phyloP scores from a whole-genome alignment of 176 grass and related monocot species.

The Phyllostachys edulis region DNA sequence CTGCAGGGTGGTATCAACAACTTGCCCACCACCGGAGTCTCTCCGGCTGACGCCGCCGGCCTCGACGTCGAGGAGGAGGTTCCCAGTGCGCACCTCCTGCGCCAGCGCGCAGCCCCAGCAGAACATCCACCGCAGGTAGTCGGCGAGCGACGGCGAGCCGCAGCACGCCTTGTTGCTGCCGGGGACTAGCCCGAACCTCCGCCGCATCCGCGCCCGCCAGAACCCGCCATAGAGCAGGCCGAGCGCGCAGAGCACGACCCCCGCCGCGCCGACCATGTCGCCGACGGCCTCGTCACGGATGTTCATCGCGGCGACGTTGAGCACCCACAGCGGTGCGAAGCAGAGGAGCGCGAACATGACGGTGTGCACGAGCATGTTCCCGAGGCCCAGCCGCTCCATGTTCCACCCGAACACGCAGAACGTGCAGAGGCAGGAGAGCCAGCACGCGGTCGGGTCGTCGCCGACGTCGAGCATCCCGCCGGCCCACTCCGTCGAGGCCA shows the following conservation, averaged over 20 bases:
- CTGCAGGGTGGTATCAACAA: not conserved
- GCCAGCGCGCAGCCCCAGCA: constrained; percentile 64
- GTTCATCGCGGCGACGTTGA: constrained; percentile 62
- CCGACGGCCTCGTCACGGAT: constrained; percentile 49
- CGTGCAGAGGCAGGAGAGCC: constrained; percentile 58
- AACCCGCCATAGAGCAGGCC: constrained; percentile 76
- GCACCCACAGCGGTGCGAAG: constrained; percentile 63
- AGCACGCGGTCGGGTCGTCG: constrained; percentile 50
- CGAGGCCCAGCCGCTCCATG: constrained; percentile 68
- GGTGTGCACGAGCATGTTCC: constrained; percentile 68
- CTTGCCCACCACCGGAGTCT: not conserved
- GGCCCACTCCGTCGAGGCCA: constrained; percentile 37
- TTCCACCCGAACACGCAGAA: constrained; percentile 91
- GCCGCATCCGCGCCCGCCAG: constrained; percentile 63
- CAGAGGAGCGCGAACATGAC: constrained; percentile 65
- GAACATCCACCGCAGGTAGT: constrained; percentile 45
- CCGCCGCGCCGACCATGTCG: constrained; percentile 34
- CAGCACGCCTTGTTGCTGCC: not conserved
- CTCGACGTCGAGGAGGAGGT: constrained; percentile 48
- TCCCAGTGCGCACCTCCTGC: constrained; percentile 66
- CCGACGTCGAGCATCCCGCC: constrained; percentile 57
- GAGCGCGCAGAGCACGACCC: constrained; percentile 47
- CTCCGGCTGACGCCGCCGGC: not conserved
- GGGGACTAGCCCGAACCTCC: constrained; percentile 38
- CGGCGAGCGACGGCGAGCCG: not conserved